phyloP scores from a whole-genome alignment of 1,284 basidiomycete species.

The Fomitopsis palustris region DNA sequence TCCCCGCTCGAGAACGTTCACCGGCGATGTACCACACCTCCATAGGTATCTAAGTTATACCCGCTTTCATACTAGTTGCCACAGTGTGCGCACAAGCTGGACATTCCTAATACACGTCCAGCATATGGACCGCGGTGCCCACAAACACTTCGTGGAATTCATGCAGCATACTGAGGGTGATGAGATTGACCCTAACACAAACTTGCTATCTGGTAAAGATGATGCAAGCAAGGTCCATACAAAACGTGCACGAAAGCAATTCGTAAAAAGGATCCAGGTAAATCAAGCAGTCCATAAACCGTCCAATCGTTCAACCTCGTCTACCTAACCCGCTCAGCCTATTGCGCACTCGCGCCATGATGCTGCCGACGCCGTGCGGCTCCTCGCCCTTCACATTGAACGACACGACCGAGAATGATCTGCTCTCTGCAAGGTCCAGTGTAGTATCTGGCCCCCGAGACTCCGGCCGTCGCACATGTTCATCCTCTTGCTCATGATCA shows the following conservation, averaged over 20 bases:
- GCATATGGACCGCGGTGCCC: no score
- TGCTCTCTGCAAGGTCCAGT: neutral
- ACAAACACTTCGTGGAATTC: no score
- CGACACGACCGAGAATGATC: conserved; percentile 2
- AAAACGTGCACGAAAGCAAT: neutral
- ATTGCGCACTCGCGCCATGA: conserved; percentile 8
- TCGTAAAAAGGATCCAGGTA: neutral
- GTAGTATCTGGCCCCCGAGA: neutral
- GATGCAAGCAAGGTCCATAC: neutral
- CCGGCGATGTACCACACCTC: neutral
- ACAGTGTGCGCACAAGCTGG: no score
- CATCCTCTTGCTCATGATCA: neutral
- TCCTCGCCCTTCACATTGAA: conserved; percentile 3
- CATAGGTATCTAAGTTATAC: no score
- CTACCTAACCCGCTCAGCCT: conserved; percentile 5
- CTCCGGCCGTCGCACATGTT: neutral
- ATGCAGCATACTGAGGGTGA: neutral
- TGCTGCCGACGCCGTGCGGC: neutral
- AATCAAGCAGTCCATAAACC: no score
- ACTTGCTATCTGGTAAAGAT: neutral
- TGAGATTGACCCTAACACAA: neutral
- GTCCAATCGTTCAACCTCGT: neutral
- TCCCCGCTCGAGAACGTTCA: no score
- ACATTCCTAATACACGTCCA: no score
- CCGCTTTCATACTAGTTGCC: no score